These are phyloP conservation scores for Pseudopithomyces maydicus DNA, from an alignment of 2,329 filamentous ascomycete genomes.

Conservation along the genomic window DNA sequence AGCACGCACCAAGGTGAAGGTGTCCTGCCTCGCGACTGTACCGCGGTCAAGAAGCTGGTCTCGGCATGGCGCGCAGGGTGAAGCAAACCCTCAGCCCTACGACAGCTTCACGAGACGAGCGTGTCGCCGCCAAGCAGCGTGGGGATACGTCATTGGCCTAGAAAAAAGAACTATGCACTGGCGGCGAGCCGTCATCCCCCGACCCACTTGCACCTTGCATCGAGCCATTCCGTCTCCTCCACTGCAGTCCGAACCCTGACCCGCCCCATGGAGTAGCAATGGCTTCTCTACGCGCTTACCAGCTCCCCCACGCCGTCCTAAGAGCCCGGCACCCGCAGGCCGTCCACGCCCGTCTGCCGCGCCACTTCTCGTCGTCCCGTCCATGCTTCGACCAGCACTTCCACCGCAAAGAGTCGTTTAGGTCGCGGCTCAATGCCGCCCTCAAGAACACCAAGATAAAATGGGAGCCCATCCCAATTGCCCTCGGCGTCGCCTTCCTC, in stretches of 20 bases:
- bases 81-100: not conserved
- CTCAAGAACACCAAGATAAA: slow-evolving; percentile 70
- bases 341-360: slow-evolving; percentile 25
- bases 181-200: slow-evolving; percentile 16
- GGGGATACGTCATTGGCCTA: slow-evolving; percentile 34
- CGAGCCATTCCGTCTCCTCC: too few relatives aligned
- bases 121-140: slow-evolving; percentile 18
- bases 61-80: not conserved
- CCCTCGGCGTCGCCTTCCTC: slow-evolving; percentile 82
- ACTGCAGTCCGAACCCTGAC: not conserved
- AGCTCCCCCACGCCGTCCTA: slow-evolving; percentile 27
- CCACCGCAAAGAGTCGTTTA: slow-evolving; percentile 59
- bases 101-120: not conserved
- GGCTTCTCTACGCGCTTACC: slow-evolving; percentile 32
- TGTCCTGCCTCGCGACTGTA: not conserved
- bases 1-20: too few relatives aligned
- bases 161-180: slow-evolving; percentile 21
- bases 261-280: slow-evolving; percentile 29
- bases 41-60: too few relatives aligned
- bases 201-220: slow-evolving; percentile 11
- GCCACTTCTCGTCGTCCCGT: slow-evolving; percentile 48
- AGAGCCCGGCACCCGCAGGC: slow-evolving; percentile 17
- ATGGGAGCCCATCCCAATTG: slow-evolving; percentile 91
- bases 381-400: slow-evolving; percentile 48
- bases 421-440: slow-evolving; percentile 61